Conservation (phyloP, 768 basidiomycete genomes). For the Boletus rubescentipes region DNA sequence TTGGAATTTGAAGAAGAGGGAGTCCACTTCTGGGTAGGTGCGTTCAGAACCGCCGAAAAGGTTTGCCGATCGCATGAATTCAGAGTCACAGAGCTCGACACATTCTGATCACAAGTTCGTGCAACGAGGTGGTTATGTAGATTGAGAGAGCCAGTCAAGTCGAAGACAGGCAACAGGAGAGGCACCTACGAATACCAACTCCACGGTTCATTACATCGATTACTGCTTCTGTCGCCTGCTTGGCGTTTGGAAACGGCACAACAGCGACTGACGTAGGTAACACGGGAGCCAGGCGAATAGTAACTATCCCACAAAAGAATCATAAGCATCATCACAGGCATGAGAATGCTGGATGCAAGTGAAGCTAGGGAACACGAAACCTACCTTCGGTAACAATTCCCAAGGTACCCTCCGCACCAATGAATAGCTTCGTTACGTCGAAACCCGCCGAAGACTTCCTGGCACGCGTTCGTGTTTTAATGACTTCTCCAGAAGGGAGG, state of each 20-base stretch:
- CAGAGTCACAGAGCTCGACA: conserved; percentile 76
- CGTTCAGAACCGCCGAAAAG: conserved; percentile 50
- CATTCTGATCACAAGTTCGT: conserved; percentile 53
- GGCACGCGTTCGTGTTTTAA: conserved; percentile 78
- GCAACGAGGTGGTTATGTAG: not conserved
- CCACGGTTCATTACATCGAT: conserved; percentile 70
- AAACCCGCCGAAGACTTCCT: conserved; percentile 89
- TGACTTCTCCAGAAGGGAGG: conserved; percentile 83
- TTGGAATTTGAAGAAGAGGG: conserved; percentile 87
- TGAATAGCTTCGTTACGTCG: conserved; percentile 81
- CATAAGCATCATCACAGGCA: not conserved
- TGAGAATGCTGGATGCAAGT: not conserved
- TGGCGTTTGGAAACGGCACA: conserved; percentile 77
- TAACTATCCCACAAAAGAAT: conserved; percentile 44
- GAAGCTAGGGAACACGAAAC: not conserved
- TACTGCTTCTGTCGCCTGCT: conserved; percentile 71
- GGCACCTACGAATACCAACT: conserved; percentile 67
- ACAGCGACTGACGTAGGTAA: conserved; percentile 82
- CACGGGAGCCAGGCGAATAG: conserved; percentile 76
- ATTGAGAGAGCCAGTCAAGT: not conserved
- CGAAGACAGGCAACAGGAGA: not conserved
- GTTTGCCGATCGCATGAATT: conserved; percentile 65
- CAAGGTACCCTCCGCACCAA: conserved; percentile 79
- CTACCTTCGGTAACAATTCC: conserved; percentile 87
- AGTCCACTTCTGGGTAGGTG: conserved; percentile 63